Base-by-base conservation (phyloP, 2,329 filamentous ascomycete species). In the Aspergillus persii region DNA sequence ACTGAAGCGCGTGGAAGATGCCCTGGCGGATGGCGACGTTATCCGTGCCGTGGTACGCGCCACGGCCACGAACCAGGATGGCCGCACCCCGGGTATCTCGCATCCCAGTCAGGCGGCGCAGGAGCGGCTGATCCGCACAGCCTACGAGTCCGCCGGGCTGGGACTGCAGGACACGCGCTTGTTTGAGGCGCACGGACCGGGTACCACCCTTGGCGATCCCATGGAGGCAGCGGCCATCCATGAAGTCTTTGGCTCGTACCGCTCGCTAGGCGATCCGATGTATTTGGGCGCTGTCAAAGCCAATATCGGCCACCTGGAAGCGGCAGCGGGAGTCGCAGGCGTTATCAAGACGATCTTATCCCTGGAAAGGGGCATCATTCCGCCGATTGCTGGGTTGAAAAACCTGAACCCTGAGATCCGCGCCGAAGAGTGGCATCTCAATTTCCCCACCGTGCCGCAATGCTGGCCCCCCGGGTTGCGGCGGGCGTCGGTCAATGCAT, bases 1-100 rank as follows among this genome's bases (percentile, higher is more conserved):
- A 8, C 61, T 84, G 18, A 84, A 84, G 65, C 68, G 71, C 3
- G 63, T 84, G 2, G 68, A 71, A 2, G 72, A 79, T 50, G 83
- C 83, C 2, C 56, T 80, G 26, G 72, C 70, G 2, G 81, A 84
- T 41, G 78, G 79, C 44, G 84, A 71, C 50, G 60, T 63, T 5
- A 70, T 71, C 33, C 62, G 68, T 11, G 67, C 69, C 9, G 53
- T 71, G 6, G 62, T 71, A 4, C 61, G 67, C 0, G 62, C 56
- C 12, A 68, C 68, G 1, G 63, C 65, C 12, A 58, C 62, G 3
- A 71, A 71, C 33, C 61, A 63, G 36, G 77, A 80, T 53, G 79
- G 79, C 1, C 62, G 61, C 1, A 78, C 72, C 0, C 60, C 65
- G 2, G 77, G 77, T 3, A 73, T 81, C 8, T 80, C 78, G 0